Evolutionary conservation across 108 stramenopile species (phyloP), one percentile per base, ranked within the genome.

Genomic region (Cyclotella sp.): DNA sequence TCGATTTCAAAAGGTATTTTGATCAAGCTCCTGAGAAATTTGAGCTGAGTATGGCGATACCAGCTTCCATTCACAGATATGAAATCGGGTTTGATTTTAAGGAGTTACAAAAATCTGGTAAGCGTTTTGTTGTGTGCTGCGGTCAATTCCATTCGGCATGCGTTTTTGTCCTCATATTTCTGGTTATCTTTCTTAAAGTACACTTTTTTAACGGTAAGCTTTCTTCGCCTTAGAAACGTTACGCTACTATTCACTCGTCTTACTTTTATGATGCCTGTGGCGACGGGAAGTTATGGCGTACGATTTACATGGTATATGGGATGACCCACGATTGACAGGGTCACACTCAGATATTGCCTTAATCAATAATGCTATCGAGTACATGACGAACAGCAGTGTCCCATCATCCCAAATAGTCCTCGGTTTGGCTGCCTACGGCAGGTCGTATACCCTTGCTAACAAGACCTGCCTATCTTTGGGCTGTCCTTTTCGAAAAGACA

Each of bases 371-470:
- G 70, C 78, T 7, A 81, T 84, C 19, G 75, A 84, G 4, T 84
- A 81, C 57, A 76, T 84, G 59, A 54, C 81, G 51, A 66, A 82
- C 46, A 67, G 64, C 65, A 77, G 62, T 63, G 81, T 82, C 13
- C 75, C 81, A 34, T 51, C 83, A 6, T 75, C 78, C 47, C 78
- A 81, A 63, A 53, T 84, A 49, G 60, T 81, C 3, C 75, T 84
- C 70, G 83, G 83, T 18, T 27, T 84, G 66, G 19, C 83, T 49
- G 83, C 83, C 47, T 84, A 84, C 47, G 83, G 83, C 26, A 54
- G 82, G 41, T 79, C 82, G 11, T 83, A 76, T 55, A 83, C 78
- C 18, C 43, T 83, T 26, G 43, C 57, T 28, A 62, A 83, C 68
- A 73, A 73, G n/a, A 75, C 62, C 19, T 83, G 82, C 16, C 43